Percentiles rank a stretch among this genome's conserved stretches.
Conservation (phyloP, 2,329 filamentous ascomycete genomes). For the Hypocreales sp. region DNA sequence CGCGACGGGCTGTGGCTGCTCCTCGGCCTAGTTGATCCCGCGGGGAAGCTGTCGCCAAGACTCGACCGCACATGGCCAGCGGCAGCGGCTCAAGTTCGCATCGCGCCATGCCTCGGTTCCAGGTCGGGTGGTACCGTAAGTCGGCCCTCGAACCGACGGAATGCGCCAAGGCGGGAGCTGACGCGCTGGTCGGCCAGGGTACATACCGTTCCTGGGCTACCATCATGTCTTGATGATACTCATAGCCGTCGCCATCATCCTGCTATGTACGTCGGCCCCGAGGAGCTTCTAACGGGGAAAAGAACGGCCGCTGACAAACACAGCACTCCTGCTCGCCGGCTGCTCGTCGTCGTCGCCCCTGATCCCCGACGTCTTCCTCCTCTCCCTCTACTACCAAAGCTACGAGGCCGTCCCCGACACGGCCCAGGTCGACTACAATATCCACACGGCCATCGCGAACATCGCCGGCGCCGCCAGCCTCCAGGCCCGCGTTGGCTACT, state of each 20-base stretch:
- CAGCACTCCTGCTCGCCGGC: slow-evolving; percentile 69
- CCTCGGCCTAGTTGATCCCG: too few relatives aligned
- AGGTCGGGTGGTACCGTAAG: slow-evolving; percentile 34
- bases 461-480: slow-evolving; percentile 75
- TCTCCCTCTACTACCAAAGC: slow-evolving; percentile 89
- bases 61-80: slow-evolving; percentile 4
- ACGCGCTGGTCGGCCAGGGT: slow-evolving; percentile 24
- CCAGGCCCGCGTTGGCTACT: slow-evolving; percentile 90
- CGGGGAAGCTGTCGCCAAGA: neutral
- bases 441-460: slow-evolving; percentile 72
- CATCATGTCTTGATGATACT: slow-evolving; percentile 94
- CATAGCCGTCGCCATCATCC: slow-evolving; percentile 83
- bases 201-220: slow-evolving; percentile 54
- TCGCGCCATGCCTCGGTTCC: slow-evolving; percentile 20
- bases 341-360: slow-evolving; percentile 93
- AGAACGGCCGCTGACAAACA: neutral
- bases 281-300: too few relatives aligned
- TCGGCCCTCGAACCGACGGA: slow-evolving; percentile 6
- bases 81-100: slow-evolving; percentile 10
- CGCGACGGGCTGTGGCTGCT: too few relatives aligned
- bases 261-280: slow-evolving; percentile 60
- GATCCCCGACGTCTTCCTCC: slow-evolving; percentile 91
- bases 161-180: neutral
- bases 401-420: slow-evolving; percentile 73
- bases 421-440: slow-evolving; percentile 79